Evolutionary conservation across 202 grass and related monocot genomes (phyloP).

Genomic region (Panicum virgatum): DNA sequence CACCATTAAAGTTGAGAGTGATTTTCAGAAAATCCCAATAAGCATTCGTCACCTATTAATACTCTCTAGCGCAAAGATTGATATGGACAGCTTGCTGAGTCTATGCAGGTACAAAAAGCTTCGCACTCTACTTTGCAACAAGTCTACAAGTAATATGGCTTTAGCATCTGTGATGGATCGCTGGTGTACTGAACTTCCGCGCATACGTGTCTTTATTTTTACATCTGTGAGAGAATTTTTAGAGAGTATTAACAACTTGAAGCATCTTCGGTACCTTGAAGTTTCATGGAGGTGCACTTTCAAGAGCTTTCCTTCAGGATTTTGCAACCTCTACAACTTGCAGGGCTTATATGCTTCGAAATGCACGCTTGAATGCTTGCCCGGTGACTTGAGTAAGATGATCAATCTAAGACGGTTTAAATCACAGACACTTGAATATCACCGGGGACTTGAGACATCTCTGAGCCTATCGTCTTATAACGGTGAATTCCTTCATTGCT

Average conservation of each 20-base stretch:
- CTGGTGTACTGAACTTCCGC: neutral
- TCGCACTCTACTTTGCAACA: neutral
- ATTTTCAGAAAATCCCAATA: neutral
- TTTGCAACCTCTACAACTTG: conserved; percentile 33
- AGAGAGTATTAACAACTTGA: conserved; percentile 31
- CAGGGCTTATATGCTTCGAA: neutral
- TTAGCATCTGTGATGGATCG: neutral
- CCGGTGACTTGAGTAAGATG: neutral
- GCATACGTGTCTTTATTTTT: neutral
- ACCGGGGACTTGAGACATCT: neutral
- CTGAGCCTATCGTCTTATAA: neutral
- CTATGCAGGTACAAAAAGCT: conserved; percentile 2
- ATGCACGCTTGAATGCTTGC: neutral
- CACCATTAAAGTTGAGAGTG: neutral
- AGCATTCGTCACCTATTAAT: conserved; percentile 25
- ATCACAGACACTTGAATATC: neutral
- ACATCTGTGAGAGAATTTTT: neutral
- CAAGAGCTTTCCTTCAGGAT: neutral
- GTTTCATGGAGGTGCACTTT: neutral
- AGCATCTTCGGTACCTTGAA: conserved; percentile 33
- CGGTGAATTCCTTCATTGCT: neutral
- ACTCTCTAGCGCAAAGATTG: neutral
- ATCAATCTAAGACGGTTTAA: neutral
- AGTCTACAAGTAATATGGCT: too few relatives aligned
- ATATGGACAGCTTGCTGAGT: neutral